Percentiles rank a stretch among this genome's conserved stretches.
Conservation (phyloP, 2,329 filamentous ascomycete species). For the Sporothrix variecibatus region DNA sequence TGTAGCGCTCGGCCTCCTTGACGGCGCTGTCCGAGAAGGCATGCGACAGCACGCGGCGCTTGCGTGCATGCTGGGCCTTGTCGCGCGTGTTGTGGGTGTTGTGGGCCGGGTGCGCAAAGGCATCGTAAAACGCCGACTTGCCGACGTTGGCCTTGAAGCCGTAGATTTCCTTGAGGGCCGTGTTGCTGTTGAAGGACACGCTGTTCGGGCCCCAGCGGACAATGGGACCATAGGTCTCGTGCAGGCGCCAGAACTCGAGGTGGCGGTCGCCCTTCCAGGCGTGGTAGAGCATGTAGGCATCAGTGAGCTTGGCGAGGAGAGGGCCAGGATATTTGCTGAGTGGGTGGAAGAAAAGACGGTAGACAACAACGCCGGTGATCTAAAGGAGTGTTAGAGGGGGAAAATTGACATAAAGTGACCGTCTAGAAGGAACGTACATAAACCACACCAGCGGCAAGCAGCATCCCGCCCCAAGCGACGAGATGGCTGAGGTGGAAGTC, state of each 20-base stretch:
- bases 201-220: slow-evolving; percentile 80
- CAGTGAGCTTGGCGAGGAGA: slow-evolving; percentile 63
- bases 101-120: slow-evolving; percentile 68
- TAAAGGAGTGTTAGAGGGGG: neutral
- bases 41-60: slow-evolving; percentile 70
- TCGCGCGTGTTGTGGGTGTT: slow-evolving; percentile 75
- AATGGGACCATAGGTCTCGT: slow-evolving; percentile 68
- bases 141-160: slow-evolving; percentile 63
- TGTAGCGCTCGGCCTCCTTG: slow-evolving; percentile 68
- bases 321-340: slow-evolving; percentile 67
- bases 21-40: slow-evolving; percentile 68
- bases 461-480: slow-evolving; percentile 44
- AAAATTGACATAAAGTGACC: no score
- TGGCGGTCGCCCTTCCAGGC: slow-evolving; percentile 75
- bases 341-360: slow-evolving; percentile 65
- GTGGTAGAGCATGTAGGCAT: slow-evolving; percentile 69
- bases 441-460: slow-evolving; percentile 40
- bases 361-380: slow-evolving; percentile 45
- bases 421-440: slow-evolving; percentile 42
- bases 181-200: slow-evolving; percentile 73
- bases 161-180: slow-evolving; percentile 67
- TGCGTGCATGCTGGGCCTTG: slow-evolving; percentile 68
- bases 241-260: slow-evolving; percentile 69
- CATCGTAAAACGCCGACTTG: slow-evolving; percentile 73
- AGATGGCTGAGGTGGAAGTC: slow-evolving; percentile 39